These are phyloP conservation scores for Spinacia oleracea DNA, from an alignment of 179 eudicot species.

Conservation along the genomic window DNA sequence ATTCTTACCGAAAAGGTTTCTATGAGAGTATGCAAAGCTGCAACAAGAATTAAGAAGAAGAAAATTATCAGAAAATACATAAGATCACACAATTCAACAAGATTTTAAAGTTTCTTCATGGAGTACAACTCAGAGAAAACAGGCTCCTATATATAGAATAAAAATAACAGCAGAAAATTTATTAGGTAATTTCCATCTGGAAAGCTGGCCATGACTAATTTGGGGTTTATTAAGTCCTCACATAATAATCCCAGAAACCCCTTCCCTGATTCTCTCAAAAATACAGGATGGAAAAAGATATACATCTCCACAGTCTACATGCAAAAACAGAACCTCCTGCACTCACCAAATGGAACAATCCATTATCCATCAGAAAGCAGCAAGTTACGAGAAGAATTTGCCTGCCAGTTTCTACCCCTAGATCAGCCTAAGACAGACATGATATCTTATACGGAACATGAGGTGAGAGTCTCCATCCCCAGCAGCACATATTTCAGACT, in stretches of 20 bases:
- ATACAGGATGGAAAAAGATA: background rate
- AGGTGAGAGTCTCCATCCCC: background rate
- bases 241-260: background rate
- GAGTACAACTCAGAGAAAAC: background rate
- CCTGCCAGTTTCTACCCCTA: background rate
- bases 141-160: constrained; percentile 12
- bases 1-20: constrained; percentile 94
- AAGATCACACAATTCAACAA: background rate
- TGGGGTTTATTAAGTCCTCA: background rate
- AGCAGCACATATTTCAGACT: background rate
- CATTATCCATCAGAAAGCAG: background rate
- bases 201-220: background rate
- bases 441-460: background rate
- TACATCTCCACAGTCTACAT: background rate
- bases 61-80: background rate
- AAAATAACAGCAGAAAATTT: background rate
- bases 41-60: constrained; percentile 25
- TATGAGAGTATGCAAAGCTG: constrained; percentile 96
- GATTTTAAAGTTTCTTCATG: background rate
- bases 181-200: background rate
- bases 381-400: background rate
- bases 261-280: background rate
- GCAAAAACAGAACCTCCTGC: background rate
- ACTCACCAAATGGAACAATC: background rate
- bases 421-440: background rate